These are phyloP conservation scores for Ophiostoma piceae DNA, from an alignment of 2,329 filamentous ascomycete genomes.

Conservation along the genomic window DNA sequence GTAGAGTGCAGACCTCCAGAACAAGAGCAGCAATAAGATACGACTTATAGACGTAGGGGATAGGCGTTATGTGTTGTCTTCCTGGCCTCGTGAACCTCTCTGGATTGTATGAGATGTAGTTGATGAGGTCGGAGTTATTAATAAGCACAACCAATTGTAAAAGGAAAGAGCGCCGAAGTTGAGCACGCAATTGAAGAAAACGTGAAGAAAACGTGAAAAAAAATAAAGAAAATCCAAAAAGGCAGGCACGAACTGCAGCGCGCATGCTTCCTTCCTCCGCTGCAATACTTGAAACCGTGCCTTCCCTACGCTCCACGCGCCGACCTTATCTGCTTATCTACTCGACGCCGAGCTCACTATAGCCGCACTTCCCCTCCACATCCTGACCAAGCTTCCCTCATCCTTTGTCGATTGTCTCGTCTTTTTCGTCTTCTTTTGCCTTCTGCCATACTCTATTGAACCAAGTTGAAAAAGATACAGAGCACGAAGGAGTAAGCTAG, in stretches of 20 bases:
- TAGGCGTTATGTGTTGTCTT: not conserved
- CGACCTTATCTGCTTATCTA: constrained; percentile 5
- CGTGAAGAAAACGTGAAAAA: no score
- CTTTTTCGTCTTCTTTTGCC: not conserved
- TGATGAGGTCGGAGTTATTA: not conserved
- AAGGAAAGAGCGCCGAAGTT: not conserved
- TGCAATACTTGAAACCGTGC: not conserved
- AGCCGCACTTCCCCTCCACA: constrained; percentile 3
- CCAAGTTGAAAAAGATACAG: not conserved
- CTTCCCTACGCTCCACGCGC: not conserved
- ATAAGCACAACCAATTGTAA: not conserved
- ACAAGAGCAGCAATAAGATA: not conserved
- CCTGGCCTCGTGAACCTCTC: not conserved
- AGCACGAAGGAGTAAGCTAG: not conserved
- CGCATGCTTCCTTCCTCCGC: not conserved
- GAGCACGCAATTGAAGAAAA: not conserved
- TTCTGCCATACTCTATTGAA: not conserved
- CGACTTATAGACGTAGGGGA: not conserved
- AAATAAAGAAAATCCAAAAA: not conserved
- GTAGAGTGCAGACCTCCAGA: not conserved
- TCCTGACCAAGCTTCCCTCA: not conserved
- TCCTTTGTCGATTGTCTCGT: not conserved
- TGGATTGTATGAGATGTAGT: not conserved
- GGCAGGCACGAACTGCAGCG: not conserved
- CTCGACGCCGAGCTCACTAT: not conserved